phyloP scores from a whole-genome alignment of 169 alveolate genomes.

The Eimeria maxima region DNA sequence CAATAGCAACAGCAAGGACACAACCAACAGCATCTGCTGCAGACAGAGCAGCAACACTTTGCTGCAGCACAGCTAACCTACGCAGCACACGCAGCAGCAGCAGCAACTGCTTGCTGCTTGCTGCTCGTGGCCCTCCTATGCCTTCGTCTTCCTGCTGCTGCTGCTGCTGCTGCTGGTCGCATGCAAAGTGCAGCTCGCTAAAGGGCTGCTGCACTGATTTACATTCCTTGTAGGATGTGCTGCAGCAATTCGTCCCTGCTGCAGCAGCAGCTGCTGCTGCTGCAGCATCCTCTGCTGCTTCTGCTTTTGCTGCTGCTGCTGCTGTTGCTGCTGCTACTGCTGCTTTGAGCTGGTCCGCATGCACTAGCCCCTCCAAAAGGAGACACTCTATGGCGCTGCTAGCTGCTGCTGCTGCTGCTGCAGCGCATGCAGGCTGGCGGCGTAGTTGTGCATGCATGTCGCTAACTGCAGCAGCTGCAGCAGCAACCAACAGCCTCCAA shows the following conservation, averaged over 20 bases:
- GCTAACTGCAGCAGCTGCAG: constrained; percentile 9
- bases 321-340: constrained; percentile 54
- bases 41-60: background rate
- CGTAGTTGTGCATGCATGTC: background rate
- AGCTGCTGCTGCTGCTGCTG: constrained; percentile 54
- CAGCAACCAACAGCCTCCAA: constrained; percentile 21
- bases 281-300: background rate
- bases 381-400: background rate
- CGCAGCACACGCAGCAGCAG: constrained; percentile 72
- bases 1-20: background rate
- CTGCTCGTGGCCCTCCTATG: constrained; percentile 15
- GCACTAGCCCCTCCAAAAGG: background rate
- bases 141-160: background rate
- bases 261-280: constrained; percentile 36
- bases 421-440: background rate
- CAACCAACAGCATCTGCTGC: constrained; percentile 26
- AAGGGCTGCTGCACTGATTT: background rate
- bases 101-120: constrained; percentile 7
- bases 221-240: background rate
- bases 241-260: background rate
- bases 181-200: background rate
- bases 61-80: constrained; percentile 37
- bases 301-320: constrained; percentile 34
- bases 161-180: constrained; percentile 68
- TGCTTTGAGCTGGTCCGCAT: background rate